phyloP scores from a whole-genome alignment of 2,329 filamentous ascomycete species.

The Colletotrichum coccodes region DNA sequence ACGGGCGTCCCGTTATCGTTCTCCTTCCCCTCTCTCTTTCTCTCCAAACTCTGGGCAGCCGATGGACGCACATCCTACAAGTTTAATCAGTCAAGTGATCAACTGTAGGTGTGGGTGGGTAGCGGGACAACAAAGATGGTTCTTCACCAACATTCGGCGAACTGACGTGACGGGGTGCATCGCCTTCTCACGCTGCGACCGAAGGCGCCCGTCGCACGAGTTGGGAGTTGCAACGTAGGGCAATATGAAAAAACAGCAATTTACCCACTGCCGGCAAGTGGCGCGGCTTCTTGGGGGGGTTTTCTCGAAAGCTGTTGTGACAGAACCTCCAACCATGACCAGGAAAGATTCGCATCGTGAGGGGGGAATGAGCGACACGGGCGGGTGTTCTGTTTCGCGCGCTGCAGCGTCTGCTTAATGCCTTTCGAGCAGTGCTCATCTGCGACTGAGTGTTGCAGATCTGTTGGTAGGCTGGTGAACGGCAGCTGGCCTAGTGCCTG shows the following conservation, averaged over 20 bases:
- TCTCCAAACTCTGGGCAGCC: conserved; percentile 12
- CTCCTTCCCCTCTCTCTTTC: neutral
- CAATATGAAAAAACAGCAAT: neutral
- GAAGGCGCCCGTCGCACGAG: neutral
- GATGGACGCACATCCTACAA: conserved; percentile 16
- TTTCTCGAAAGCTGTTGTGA: too few relatives aligned
- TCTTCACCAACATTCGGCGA: conserved; percentile 8
- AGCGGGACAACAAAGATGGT: conserved; percentile 17
- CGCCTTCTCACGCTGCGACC: neutral
- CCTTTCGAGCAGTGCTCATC: neutral
- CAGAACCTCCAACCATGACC: neutral
- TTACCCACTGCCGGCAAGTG: neutral
- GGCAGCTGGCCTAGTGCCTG: conserved; percentile 1
- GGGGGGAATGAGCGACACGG: conserved; percentile 10
- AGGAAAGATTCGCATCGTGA: neutral
- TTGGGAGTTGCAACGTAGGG: neutral
- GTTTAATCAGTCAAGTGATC: conserved; percentile 32
- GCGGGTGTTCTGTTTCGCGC: conserved; percentile 27
- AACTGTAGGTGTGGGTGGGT: conserved; percentile 25
- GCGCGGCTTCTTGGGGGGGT: neutral
- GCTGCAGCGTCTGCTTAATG: conserved; percentile 4
- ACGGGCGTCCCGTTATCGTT: conserved; percentile 9
- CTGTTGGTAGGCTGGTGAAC: conserved; percentile 11
- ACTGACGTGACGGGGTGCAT: neutral
- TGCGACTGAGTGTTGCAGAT: conserved; percentile 20